A percentile compares a stretch with the other conserved stretches of the same genome.
Evolutionary conservation across 2,329 filamentous ascomycete genomes (phyloP).

Genomic region (Trichoderma semiorbis): DNA sequence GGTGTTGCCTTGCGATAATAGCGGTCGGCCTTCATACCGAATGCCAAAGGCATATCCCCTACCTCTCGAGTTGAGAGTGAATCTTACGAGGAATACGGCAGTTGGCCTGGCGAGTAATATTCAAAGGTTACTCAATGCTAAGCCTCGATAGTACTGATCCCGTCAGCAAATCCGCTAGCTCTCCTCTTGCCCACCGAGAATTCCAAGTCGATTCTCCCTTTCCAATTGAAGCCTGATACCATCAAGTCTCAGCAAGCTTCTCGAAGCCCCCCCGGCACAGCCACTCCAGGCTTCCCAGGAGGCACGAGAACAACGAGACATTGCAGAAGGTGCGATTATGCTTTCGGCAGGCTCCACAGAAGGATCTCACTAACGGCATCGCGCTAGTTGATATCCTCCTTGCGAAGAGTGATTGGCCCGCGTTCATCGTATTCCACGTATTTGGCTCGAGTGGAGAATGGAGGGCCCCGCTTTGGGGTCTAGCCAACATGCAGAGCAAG

Average conservation of each 20-base stretch:
- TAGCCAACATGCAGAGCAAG: background rate
- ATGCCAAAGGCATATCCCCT: background rate
- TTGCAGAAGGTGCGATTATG: background rate
- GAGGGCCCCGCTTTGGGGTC: background rate
- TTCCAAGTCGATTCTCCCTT: background rate
- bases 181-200: background rate
- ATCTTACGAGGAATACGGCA: conserved; percentile 1
- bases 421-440: conserved; percentile 31
- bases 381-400: background rate
- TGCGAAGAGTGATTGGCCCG: conserved; percentile 23
- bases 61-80: background rate
- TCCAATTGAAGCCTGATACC: background rate
- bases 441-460: background rate
- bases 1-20: background rate
- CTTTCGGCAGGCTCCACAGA: background rate
- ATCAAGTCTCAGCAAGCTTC: background rate
- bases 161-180: background rate
- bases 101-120: background rate
- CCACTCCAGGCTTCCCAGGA: background rate
- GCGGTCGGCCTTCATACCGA: background rate
- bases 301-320: background rate
- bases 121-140: background rate
- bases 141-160: background rate
- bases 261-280: conserved; percentile 1
- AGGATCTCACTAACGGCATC: background rate